Evolutionary conservation across 306 rosid genomes (phyloP).

Genomic region (Rosa rugosa): DNA sequence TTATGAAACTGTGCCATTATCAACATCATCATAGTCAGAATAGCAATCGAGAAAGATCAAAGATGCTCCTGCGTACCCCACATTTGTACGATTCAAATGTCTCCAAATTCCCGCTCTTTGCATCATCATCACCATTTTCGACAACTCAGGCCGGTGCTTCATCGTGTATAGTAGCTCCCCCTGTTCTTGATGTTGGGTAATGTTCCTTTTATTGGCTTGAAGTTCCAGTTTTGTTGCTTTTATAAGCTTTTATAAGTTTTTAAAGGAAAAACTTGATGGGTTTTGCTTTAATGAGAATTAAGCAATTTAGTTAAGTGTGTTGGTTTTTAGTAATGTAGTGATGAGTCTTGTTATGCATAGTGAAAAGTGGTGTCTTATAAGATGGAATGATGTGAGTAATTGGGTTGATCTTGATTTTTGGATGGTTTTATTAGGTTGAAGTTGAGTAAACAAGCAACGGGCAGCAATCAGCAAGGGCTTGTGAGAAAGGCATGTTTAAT

Average conservation of each 20-base stretch:
- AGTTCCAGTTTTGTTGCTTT: background rate
- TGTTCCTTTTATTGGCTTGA: background rate
- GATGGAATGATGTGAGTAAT: constrained; percentile 2
- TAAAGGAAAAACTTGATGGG: background rate
- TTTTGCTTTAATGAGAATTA: background rate
- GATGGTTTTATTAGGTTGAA: constrained; percentile 50
- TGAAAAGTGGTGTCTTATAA: background rate
- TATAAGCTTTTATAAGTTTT: background rate
- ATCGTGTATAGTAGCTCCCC: constrained; percentile 36
- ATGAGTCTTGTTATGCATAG: background rate
- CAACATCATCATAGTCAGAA: background rate
- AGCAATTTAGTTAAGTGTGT: background rate
- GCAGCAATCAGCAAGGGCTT: constrained; percentile 38
- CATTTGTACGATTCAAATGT: constrained; percentile 42
- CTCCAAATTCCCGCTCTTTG: constrained; percentile 33
- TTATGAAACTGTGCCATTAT: background rate
- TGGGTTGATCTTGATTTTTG: background rate
- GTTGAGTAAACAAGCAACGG: constrained; percentile 41
- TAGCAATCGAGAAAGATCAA: background rate
- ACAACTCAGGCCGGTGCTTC: constrained; percentile 11
- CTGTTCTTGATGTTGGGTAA: constrained; percentile 44
- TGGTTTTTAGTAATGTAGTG: background rate
- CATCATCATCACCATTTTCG: constrained; percentile 34
- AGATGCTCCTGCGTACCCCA: constrained; percentile 61
- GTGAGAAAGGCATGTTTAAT: constrained; percentile 48